phyloP scores from a whole-genome alignment of 1,284 basidiomycete genomes.

The Coniferiporia weirii region DNA sequence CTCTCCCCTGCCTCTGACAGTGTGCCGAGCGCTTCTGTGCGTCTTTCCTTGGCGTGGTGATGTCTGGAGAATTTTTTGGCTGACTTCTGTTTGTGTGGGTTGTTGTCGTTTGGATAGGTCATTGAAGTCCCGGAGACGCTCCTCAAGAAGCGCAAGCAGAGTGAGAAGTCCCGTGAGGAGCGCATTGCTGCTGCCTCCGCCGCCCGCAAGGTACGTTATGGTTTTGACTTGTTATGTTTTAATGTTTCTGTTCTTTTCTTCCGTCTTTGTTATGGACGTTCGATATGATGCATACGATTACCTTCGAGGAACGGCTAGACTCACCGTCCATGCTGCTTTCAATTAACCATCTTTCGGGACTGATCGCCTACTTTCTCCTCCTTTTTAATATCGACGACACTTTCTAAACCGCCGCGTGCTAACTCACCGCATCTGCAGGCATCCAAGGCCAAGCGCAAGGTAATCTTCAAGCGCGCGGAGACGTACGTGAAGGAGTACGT shows the following conservation, averaged over 20 bases:
- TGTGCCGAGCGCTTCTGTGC: conserved; percentile 68
- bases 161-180: conserved; percentile 96
- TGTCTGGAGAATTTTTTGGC: not conserved
- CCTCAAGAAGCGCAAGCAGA: conserved; percentile 99
- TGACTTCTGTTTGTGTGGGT: conserved; percentile 9
- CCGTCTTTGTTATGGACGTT: conserved; percentile 20
- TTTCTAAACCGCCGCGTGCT: conserved; percentile 7
- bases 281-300: conserved; percentile 79
- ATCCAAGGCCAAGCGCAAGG: conserved; percentile 86
- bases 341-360: conserved; percentile 99
- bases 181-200: conserved; percentile 82
- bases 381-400: not conserved
- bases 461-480: conserved; percentile 99
- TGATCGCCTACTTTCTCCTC: conserved; percentile 36
- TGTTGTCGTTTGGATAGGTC: conserved; percentile 44
- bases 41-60: conserved; percentile 25
- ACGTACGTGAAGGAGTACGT: conserved; percentile 98
- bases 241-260: conserved; percentile 14
- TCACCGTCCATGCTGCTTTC: conserved; percentile 68
- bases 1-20: conserved; percentile 29
- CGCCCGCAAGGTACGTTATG: conserved; percentile 82
- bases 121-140: conserved; percentile 97
- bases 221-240: not conserved
- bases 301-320: conserved; percentile 67
- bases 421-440: conserved; percentile 48